Percentiles rank a stretch among this genome's conserved stretches.
Evolutionary conservation across 345 rosid species (phyloP).

Genomic region (Arabis hirsuta): DNA sequence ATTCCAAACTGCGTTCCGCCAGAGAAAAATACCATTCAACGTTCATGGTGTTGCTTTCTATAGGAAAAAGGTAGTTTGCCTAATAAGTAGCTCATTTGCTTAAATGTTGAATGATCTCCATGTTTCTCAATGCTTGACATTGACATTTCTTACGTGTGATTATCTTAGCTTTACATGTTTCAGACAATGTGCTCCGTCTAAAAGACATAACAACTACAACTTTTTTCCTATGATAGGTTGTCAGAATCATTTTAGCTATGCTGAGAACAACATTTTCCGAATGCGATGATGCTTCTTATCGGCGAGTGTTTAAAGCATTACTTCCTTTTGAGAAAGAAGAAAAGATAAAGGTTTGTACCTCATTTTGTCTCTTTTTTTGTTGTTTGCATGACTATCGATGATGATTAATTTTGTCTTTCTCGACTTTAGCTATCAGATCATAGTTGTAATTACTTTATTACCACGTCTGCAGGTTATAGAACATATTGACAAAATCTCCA

Average conservation of each 20-base stretch:
- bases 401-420: background rate
- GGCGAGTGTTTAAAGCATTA: conserved; percentile 84
- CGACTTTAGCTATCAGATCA: conserved; percentile 20
- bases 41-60: conserved; percentile 93
- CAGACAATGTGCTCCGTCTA: conserved; percentile 24
- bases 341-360: conserved; percentile 64
- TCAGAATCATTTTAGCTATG: conserved; percentile 76
- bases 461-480: conserved; percentile 58
- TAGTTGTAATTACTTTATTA: conserved; percentile 9
- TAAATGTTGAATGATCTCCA: conserved; percentile 13
- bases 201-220: background rate
- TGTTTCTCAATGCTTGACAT: conserved; percentile 1
- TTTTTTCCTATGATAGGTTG: conserved; percentile 54
- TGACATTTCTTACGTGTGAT: background rate
- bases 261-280: conserved; percentile 75
- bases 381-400: conserved; percentile 24
- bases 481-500: conserved; percentile 76
- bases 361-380: background rate
- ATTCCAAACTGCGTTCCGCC: conserved; percentile 79
- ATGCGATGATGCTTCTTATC: conserved; percentile 81
- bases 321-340: conserved; percentile 89
- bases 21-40: conserved; percentile 91
- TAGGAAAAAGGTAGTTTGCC: conserved; percentile 76
- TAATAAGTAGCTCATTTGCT: conserved; percentile 19
- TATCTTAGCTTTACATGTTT: conserved; percentile 14